Percentiles rank a stretch among this genome's conserved stretches.
phyloP scores from a whole-genome alignment of 2,329 filamentous ascomycete species.

The Bipolaris zeicola region DNA sequence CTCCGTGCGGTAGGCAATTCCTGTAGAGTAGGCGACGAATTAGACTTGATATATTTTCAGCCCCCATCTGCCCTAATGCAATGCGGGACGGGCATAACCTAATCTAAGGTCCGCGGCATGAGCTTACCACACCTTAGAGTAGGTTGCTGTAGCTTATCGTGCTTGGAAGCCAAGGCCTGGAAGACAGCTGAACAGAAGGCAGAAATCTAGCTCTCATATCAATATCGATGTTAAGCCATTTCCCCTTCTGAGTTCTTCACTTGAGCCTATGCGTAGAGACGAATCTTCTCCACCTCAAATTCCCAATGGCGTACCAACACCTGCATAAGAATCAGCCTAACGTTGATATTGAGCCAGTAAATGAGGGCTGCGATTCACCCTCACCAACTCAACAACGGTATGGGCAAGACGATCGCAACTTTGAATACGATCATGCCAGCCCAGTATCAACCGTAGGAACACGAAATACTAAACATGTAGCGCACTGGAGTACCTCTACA shows the following conservation, averaged over 20 bases:
- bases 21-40: not conserved
- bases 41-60: not conserved
- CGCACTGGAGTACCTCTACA: conserved; percentile 14
- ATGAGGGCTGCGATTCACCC: conserved; percentile 6
- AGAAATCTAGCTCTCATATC: conserved; percentile 2
- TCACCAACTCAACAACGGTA: conserved; percentile 4
- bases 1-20: not conserved
- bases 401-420: conserved; percentile 9
- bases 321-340: conserved; percentile 9
- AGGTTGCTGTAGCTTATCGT: conserved; percentile 5
- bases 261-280: not conserved
- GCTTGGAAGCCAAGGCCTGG: not conserved
- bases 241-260: not conserved
- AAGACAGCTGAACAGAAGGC: not conserved
- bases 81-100: not conserved
- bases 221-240: not conserved
- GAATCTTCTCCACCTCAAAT: not conserved
- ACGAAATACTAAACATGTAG: conserved; percentile 8
- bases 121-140: conserved; percentile 5
- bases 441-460: conserved; percentile 3
- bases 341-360: conserved; percentile 4
- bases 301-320: conserved; percentile 12
- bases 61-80: not conserved
- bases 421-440: conserved; percentile 11
- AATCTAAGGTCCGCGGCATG: not conserved